Percentiles rank a stretch among this genome's conserved stretches.
Evolutionary conservation across 495 filamentous ascomycete species (phyloP).

Genomic region (Evansstolkia leycettana): DNA sequence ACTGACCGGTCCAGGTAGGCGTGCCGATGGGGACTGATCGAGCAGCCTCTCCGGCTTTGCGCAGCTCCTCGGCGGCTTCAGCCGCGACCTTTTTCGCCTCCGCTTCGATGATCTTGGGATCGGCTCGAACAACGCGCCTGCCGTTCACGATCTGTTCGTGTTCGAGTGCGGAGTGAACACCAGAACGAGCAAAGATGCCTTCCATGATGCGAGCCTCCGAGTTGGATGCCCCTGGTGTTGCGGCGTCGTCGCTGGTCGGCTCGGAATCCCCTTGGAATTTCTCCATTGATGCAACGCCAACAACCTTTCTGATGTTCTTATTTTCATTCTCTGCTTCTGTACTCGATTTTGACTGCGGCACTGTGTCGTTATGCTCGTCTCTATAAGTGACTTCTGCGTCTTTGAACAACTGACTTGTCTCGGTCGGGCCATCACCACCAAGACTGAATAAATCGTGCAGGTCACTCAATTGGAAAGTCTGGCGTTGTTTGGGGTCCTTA

Average conservation of each 20-base stretch:
- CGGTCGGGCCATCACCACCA: slow-evolving; percentile 55
- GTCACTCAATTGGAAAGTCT: slow-evolving; percentile 74
- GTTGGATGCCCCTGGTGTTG: slow-evolving; percentile 28
- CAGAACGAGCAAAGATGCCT: slow-evolving; percentile 72
- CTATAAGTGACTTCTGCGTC: slow-evolving; percentile 61
- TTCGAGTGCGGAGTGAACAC: slow-evolving; percentile 72
- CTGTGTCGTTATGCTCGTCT: slow-evolving; percentile 13
- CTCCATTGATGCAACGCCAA: slow-evolving; percentile 48
- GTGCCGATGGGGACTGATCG: slow-evolving; percentile 63
- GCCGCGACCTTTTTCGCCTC: slow-evolving; percentile 73
- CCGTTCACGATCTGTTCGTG: slow-evolving; percentile 78
- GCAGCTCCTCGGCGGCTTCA: slow-evolving; percentile 60
- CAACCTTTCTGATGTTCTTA: slow-evolving; percentile 36
- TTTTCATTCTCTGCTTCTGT: slow-evolving; percentile 11
- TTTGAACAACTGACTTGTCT: slow-evolving; percentile 76
- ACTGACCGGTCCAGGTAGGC: slow-evolving; percentile 85
- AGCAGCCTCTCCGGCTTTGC: slow-evolving; percentile 58
- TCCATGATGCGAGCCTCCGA: slow-evolving; percentile 64
- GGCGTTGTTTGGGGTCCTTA: slow-evolving; percentile 79
- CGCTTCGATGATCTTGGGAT: slow-evolving; percentile 62
- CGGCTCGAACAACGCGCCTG: slow-evolving; percentile 48
- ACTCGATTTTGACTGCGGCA: slow-evolving; percentile 12
- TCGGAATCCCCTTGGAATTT: slow-evolving; percentile 34
- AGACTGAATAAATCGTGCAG: slow-evolving; percentile 85
- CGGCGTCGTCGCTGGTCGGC: slow-evolving; percentile 16